Conservation (phyloP, 108 stramenopile species). For the Skeletonema tropicum region DNA sequence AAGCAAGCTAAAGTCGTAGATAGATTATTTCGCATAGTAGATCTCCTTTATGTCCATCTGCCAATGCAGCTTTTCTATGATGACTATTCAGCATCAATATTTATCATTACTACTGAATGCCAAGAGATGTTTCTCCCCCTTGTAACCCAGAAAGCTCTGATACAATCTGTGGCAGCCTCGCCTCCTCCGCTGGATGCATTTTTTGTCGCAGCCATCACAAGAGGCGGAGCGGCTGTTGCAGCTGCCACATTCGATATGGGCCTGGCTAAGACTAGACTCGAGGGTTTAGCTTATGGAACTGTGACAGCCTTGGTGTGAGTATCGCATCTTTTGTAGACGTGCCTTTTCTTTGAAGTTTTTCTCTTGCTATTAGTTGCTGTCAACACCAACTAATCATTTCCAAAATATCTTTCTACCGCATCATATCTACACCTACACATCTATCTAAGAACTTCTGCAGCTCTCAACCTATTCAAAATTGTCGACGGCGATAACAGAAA, state of each 20-base stretch:
- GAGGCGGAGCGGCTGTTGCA: neutral
- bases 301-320: neutral
- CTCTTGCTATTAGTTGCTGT: neutral
- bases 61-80: too few species aligned
- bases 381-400: neutral
- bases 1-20: too few species aligned
- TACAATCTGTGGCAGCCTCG: neutral
- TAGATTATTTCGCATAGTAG: too few species aligned
- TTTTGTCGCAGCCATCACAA: neutral
- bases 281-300: neutral
- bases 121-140: neutral
- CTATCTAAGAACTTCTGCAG: neutral
- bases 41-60: too few species aligned
- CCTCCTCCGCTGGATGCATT: neutral
- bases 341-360: too few species aligned
- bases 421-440: too few species aligned
- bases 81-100: too few species aligned
- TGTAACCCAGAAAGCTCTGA: neutral
- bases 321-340: neutral
- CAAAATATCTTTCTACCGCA: neutral
- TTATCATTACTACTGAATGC: too few species aligned
- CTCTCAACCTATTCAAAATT: neutral
- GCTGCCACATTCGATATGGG: neutral
- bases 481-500: neutral
- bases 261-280: neutral